Evolutionary conservation across 2,329 filamentous ascomycete species (phyloP), one percentile per base, ranked within the genome.

Genomic region (Exserohilum turcica): DNA sequence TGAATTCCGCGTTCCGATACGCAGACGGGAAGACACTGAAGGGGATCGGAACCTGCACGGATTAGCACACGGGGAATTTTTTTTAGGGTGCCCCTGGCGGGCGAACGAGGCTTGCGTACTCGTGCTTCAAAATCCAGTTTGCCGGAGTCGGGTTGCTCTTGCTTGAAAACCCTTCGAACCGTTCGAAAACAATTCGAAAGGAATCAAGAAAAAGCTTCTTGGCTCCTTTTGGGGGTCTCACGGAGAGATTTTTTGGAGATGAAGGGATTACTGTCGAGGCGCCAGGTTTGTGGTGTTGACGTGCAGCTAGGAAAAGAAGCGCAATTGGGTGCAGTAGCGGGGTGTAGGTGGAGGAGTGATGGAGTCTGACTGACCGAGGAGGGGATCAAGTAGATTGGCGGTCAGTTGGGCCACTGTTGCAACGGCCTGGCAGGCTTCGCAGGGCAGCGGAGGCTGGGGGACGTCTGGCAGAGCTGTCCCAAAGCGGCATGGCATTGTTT

Each of bases 121-220:
- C 92, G 90, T 82, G 92, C 92, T 90, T 96, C 92, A 94, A 96
- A 97, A 91, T 97, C 92, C 92, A 97, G 92, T 84, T 91, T 97
- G 91, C 91, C 89, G 89, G 87, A 87, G 89, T 86, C 81, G 77
- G 78, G 79, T 80, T 81, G 86, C 81, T 85, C 84, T 83, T 86
- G 87, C 87, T 90, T 85, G 84, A 86, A 86, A 77, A 77, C 81
- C 80, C 80, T 80, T 80, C 80, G 78, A 82, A 78, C 76, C 77
- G 74, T 74, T 74, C 72, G 65, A 68, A 72, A 74, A 76, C 73
- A 74, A 72, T 72, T 76, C 84, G 84, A 86, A 86, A 86, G 84
- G 84, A 86, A 82, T 83, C 79, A 86, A 86, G 83, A 86, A 86
- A 75, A 71, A 76, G 76, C 74, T 77, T 76, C 74, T 76, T 76